Evolutionary conservation across 2,329 filamentous ascomycete genomes (phyloP), one percentile per base, ranked within the genome.

Genomic region (Penicillium sp.): DNA sequence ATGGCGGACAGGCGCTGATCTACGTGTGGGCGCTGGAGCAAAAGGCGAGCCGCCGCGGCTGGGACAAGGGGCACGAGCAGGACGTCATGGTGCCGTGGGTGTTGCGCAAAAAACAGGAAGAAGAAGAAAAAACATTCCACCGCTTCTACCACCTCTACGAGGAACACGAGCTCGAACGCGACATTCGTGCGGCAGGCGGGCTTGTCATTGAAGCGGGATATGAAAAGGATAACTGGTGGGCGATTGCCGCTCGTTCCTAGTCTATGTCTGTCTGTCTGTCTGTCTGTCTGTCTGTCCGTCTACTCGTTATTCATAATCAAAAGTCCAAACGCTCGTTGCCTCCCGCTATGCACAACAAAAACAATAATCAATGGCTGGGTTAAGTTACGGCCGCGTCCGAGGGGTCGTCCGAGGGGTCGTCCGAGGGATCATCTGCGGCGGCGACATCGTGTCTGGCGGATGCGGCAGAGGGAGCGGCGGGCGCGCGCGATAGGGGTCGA

Each of bases 161-260:
- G 54, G 83, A 90, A 68, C 90, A 90, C 16, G 94, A 99, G 76
- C 78, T 99, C 58, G 91, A 97, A 69, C 81, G 84, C 45, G 89
- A 97, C 69, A 83, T 96, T 57, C 71, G 73, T 51, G 80, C 81
- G 16, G 92, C 88, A 20, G 91, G 91, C 18, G 94, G 92, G 7
- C 75, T 74, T 49, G 84, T 97, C 14, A 66, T 94, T 23, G 86
- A 90, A 62, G 85, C 84, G 59, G 94, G 94, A 33, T 99, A 97
- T 74, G 94, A 99, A 70, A 92, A 87, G 77, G 94, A 97, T 70
- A 99, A 99, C 75, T 97, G 94, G 94, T 99, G 93, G 93, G 91
- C 86, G 54, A 86, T 96, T 69, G 82, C 79, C n/a, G n/a, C n/a
- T n/a, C n/a, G n/a, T n/a, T n/a, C n/a, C n/a, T n/a, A n/a, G n/a